Evolutionary conservation across 148 eudicot species (phyloP), one percentile per base, ranked within the genome.

Genomic region (Silene uniflora): DNA sequence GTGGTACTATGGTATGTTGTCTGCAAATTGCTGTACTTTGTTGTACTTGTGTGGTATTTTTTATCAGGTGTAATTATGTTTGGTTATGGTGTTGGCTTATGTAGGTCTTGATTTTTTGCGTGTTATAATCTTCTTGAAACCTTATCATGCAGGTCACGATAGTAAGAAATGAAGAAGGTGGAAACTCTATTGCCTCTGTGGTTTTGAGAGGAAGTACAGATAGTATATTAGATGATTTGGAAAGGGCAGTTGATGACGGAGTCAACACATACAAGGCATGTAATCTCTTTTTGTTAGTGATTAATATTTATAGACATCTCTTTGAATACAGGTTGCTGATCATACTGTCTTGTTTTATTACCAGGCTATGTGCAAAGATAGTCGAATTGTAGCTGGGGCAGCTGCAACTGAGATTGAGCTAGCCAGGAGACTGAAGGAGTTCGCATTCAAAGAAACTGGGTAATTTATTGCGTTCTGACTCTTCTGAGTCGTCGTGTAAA

Each of bases 201-300:
- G 87, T 92, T 60, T 79, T 95, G 68, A 84, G 97, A 75, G 97
- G 92, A 81, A 95, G 99, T 81, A 92, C 99, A 47, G 99, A 95
- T 58, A 95, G 99, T 83, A 95, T 95, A 84, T 76, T 95, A 81
- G 99, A 95, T 88, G 98, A 95, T 82, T 90, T 95, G 82, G 98
- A 95, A 86, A 92, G 97, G 82, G 99, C 99, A 60, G 92, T 94
- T 67, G 96, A 94, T 78, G 97, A 94, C 76, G 98, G 98, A 79
- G 98, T 92, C 59, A 94, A 94, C 75, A 87, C 97, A 4, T 94
- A 92, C 80, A 94, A 90, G 96, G 97, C 84, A 75, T 29, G 49
- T 32, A 42, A 6, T 56, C 23, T 46, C 27, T 78, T 29, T 62
- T 42, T 59, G 67, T 0, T 13, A 32, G 12, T 14, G 13, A 14